A percentile compares a stretch with the other conserved stretches of the same genome.
phyloP scores from a whole-genome alignment of 257 asterid species.

The Hygrophila difformis region DNA sequence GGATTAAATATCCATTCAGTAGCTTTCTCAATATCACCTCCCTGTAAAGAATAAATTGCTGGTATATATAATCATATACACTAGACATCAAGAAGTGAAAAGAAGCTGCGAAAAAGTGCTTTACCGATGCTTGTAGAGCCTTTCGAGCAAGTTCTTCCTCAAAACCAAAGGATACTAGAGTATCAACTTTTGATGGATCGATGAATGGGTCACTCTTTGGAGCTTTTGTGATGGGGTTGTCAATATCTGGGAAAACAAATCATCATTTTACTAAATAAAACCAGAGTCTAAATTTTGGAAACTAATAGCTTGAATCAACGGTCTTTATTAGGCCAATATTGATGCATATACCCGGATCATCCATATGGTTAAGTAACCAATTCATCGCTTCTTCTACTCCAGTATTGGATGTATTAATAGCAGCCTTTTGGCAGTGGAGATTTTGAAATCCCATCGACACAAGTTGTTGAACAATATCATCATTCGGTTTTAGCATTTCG shows the following conservation, averaged over 20 bases:
- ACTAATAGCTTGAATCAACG: slow-evolving; percentile 6
- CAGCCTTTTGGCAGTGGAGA: slow-evolving; percentile 92
- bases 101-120: slow-evolving; percentile 2
- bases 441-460: slow-evolving; percentile 73
- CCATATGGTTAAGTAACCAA: slow-evolving; percentile 86
- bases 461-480: slow-evolving; percentile 72
- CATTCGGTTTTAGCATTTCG: slow-evolving; percentile 31
- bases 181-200: slow-evolving; percentile 71
- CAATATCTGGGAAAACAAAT: slow-evolving; percentile 44
- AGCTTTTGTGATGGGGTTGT: slow-evolving; percentile 53
- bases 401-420: slow-evolving; percentile 63
- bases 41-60: slow-evolving; percentile 37
- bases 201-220: slow-evolving; percentile 28
- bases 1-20: slow-evolving; percentile 92
- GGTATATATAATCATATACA: background rate
- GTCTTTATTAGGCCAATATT: slow-evolving; percentile 11
- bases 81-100: background rate
- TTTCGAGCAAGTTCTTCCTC: slow-evolving; percentile 72
- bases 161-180: slow-evolving; percentile 78
- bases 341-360: slow-evolving; percentile 60
- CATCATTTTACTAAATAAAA: slow-evolving; percentile 10
- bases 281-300: slow-evolving; percentile 5
- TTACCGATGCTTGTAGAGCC: slow-evolving; percentile 84
- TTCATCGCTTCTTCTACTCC: slow-evolving; percentile 88
- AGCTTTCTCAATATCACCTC: slow-evolving; percentile 84